A percentile compares a stretch with the other conserved stretches of the same genome.
These are phyloP conservation scores for Neurospora sp. DNA, from an alignment of 495 filamentous ascomycete species.

Conservation along the genomic window DNA sequence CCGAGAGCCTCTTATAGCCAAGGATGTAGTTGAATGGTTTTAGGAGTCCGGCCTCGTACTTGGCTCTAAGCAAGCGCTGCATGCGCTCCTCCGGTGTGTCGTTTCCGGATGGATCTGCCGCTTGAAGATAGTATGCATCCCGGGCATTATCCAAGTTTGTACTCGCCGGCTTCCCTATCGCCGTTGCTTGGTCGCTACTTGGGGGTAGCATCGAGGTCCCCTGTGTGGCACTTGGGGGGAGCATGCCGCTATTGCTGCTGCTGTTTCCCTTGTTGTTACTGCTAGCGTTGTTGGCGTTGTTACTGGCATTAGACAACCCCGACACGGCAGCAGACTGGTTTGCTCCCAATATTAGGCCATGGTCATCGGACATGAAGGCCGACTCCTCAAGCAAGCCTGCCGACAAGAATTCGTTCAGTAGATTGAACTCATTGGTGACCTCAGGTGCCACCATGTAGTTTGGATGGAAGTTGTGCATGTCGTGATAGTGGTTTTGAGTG, in stretches of 20 bases:
- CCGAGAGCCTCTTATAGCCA: constrained; percentile 78
- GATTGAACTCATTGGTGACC: constrained; percentile 88
- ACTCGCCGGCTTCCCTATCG: constrained; percentile 49
- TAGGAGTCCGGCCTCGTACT: constrained; percentile 87
- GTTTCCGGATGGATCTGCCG: constrained; percentile 86
- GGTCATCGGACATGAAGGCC: constrained; percentile 52
- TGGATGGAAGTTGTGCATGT: constrained; percentile 88
- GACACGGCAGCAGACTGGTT: constrained; percentile 24
- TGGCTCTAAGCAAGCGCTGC: constrained; percentile 88
- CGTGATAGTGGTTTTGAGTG: constrained; percentile 70
- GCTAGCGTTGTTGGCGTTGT: constrained; percentile 9
- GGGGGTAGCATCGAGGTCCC: constrained; percentile 34
- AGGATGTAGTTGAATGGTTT: constrained; percentile 98
- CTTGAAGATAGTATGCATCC: constrained; percentile 92
- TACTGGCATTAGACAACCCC: constrained; percentile 24
- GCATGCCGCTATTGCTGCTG: constrained; percentile 26
- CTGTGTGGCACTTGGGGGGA: constrained; percentile 29
- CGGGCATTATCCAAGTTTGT: constrained; percentile 65
- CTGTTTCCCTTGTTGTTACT: constrained; percentile 19
- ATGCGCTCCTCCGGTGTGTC: constrained; percentile 89
- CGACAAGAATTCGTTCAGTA: constrained; percentile 91
- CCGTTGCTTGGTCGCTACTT: constrained; percentile 41
- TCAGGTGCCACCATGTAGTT: constrained; percentile 95
- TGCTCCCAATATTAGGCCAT: constrained; percentile 24
- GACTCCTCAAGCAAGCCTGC: constrained; percentile 78